Base-by-base conservation (phyloP, 306 rosid species). In the Myrica gale region DNA sequence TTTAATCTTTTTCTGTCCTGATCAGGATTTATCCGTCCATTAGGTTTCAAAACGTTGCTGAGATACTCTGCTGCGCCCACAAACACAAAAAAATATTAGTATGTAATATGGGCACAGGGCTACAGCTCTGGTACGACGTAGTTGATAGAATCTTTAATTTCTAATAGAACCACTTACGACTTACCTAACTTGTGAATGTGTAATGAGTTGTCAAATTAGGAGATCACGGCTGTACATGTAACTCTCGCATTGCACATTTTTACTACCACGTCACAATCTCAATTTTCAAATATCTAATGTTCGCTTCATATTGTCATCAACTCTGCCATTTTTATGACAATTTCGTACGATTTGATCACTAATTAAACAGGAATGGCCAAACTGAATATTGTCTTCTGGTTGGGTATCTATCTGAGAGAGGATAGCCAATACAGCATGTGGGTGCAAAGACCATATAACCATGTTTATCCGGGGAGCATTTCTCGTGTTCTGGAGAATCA, bases 151-250 rank as follows among this genome's bases (percentile, higher is more conserved):
- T 67, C 74, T 77, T 77, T 71, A 26, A 26, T 77, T 51, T 16
- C 13, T 0, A 32, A 68, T 48, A 70, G 45, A 44, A 52, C 72
- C 74, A 69, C 70, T 26, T 26, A 26, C 71, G 77, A 57, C 67
- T 52, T 52, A 46, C 0, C 52, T 78, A 67, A 69, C 73, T 43
- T 82, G 9, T 69, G 74, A 80, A 76, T 43, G 51, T 55, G 41
- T 45, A 75, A 41, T 79, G 68, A 26, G 23, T 58, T 79, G 87
- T 85, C 77, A 51, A 74, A 62, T 81, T 74, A 70, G 68, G 66
- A 76, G 74, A 66, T 19, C 50, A 69, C 47, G 76, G 58, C 16
- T 21, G 75, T 68, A 72, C 90, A 87, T 84, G 54, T 60, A 11
- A 26, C 67, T 11, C 37, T 45, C 63, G 26, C 51, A 23, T 70